Base-by-base conservation (phyloP, 768 basidiomycete genomes). In the Inosperma sp. region DNA sequence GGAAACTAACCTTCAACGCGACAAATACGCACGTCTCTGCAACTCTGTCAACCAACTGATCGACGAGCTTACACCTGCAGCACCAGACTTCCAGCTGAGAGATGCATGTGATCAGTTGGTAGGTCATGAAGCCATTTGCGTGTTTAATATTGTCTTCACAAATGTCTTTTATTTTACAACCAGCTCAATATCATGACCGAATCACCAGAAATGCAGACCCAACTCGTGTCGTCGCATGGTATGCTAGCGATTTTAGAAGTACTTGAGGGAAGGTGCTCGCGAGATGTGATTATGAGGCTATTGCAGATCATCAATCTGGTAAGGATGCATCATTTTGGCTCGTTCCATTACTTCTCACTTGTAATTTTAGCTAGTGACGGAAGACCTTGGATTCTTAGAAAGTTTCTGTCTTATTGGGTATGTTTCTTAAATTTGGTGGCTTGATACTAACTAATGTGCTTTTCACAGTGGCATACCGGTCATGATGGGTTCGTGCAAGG, bases 201-300 rank as follows among this genome's bases (percentile, higher is more conserved):
- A 30, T 77, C 82, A 1, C 86, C 88, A 5, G 93, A 95, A 57
- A 88, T 95, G 79, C 83, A 90, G 59, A 68, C 75, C 17, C 93
- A 97, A 56, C 78, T 99, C 25, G 88, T 97, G 10, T 87, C 87
- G 13, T 83, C 87, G 0, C 96, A 98, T 68, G 96, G 96, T 1
- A 88, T 96, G 86, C 76, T 98, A 8, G 93, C 93, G 0, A 88
- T 97, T 53, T 68, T 98, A 57, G 94, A 98, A 64, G 90, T 96
- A 0, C 71, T 99, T 30, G 95, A 98, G 65, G 83, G 86, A 26
- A 83, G 85, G 51, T 84, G 88, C 54, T 87, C 88, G 25, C 74
- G 93, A 53, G 93, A 97, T 47, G 88, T 93, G 6, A 79, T 86
- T 42, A 78, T 90, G 70, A 88, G 87, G 60, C 67, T 97, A 22